Conservation (phyloP, 2,329 filamentous ascomycete genomes). For the Cercospora beticola region DNA sequence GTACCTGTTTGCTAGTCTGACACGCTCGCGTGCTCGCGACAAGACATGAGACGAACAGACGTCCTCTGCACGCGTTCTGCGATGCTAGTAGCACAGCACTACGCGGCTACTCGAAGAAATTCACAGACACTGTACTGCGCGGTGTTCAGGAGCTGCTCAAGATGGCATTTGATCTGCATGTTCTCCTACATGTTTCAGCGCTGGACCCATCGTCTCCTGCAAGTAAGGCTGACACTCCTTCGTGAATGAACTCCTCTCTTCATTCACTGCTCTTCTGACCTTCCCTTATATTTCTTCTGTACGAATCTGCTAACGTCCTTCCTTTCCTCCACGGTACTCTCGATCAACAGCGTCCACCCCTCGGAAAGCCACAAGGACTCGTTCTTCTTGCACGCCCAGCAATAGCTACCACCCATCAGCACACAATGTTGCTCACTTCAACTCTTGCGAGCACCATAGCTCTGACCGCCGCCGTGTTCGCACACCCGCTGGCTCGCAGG, state of each 20-base stretch:
- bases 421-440: slow-evolving; percentile 7
- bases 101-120: background rate
- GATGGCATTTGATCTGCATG: background rate
- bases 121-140: background rate
- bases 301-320: background rate
- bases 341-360: background rate
- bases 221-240: slow-evolving; percentile 7
- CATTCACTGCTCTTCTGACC: background rate
- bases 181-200: slow-evolving; percentile 1
- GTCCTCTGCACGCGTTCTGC: background rate
- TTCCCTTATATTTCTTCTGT: background rate
- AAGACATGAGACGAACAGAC: background rate
- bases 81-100: background rate
- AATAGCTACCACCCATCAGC: background rate
- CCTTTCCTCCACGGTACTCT: background rate
- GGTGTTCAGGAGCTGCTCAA: background rate
- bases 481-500: slow-evolving; percentile 1
- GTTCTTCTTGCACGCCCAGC: background rate
- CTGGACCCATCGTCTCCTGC: background rate
- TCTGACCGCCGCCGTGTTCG: slow-evolving; percentile 4
- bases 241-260: slow-evolving; percentile 2
- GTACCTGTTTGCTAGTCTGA: background rate
- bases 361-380: background rate
- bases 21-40: background rate
- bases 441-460: slow-evolving; percentile 3